Percentiles rank a stretch among this genome's conserved stretches.
Conservation (phyloP, 345 rosid species). For the Noccaea bulbosa region DNA sequence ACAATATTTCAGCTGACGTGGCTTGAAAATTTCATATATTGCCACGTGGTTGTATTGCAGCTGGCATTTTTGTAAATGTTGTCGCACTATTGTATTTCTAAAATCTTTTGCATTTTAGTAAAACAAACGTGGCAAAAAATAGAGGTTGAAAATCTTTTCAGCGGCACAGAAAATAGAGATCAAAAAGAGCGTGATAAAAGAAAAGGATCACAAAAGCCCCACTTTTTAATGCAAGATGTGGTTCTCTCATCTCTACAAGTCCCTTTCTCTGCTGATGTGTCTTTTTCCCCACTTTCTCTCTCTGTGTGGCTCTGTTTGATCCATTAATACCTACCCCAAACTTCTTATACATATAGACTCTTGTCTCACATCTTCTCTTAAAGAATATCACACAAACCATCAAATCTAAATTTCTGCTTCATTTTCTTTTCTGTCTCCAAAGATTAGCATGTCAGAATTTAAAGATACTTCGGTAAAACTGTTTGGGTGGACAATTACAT, state of each 20-base stretch:
- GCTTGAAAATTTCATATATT: background rate
- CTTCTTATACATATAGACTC: conserved; percentile 19
- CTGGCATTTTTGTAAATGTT: too few relatives aligned
- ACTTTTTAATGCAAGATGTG: conserved; percentile 38
- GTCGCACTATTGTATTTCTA: too few relatives aligned
- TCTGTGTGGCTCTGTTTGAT: conserved; percentile 38
- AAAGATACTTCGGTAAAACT: conserved; percentile 31
- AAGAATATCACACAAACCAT: conserved; percentile 27
- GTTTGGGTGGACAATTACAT: conserved; percentile 39
- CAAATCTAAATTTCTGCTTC: background rate
- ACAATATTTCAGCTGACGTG: background rate
- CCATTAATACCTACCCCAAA: conserved; percentile 29
- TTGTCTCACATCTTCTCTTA: conserved; percentile 6
- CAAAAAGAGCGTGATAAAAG: conserved; percentile 18
- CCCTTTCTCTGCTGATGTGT: conserved; percentile 37
- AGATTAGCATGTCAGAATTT: conserved; percentile 14
- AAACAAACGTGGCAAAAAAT: conserved; percentile 34
- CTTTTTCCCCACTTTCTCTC: conserved; percentile 11
- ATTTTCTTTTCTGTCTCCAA: conserved; percentile 19
- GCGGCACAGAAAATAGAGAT: conserved; percentile 41
- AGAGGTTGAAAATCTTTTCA: conserved; percentile 35
- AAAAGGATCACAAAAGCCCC: conserved; percentile 29
- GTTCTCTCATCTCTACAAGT: conserved; percentile 39
- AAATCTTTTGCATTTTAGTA: background rate
- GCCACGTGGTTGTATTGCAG: background rate